Evolutionary conservation across 2,329 filamentous ascomycete species (phyloP).

Genomic region (Phaeosphaeria sp.): DNA sequence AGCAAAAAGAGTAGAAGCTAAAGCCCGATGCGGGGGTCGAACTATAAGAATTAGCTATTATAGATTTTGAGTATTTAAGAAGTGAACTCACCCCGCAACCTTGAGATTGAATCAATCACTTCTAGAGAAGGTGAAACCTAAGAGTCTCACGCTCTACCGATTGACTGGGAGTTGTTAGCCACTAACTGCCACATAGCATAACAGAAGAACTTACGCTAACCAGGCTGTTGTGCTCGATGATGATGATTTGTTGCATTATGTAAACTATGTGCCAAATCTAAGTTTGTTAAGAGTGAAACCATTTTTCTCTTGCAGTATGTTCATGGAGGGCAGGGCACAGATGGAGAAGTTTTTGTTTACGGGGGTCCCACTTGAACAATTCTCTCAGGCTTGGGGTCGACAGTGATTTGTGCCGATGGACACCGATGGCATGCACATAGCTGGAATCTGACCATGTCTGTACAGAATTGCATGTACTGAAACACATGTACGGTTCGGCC

Average conservation of each 20-base stretch:
- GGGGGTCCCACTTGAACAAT: neutral
- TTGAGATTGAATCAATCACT: slow-evolving; percentile 35
- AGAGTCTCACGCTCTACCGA: slow-evolving; percentile 53
- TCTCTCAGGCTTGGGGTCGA: neutral
- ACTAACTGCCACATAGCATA: too few relatives aligned
- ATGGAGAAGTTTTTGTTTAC: neutral
- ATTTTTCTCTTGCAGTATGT: neutral
- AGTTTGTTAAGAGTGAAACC: neutral
- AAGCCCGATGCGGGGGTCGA: slow-evolving; percentile 55
- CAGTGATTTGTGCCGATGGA: neutral
- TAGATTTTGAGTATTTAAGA: neutral
- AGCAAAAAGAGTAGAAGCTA: slow-evolving; percentile 6
- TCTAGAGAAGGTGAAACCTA: slow-evolving; percentile 26
- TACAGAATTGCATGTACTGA: too few relatives aligned
- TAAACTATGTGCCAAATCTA: neutral
- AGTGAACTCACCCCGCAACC: slow-evolving; percentile 42
- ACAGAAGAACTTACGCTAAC: too few relatives aligned
- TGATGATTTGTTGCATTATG: neutral
- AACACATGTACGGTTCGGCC: too few relatives aligned
- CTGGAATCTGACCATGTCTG: neutral
- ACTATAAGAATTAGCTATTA: slow-evolving; percentile 20
- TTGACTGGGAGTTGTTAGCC: too few relatives aligned
- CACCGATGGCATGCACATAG: too few relatives aligned
- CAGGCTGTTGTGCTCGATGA: slow-evolving; percentile 3
- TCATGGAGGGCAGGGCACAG: neutral